phyloP scores from a whole-genome alignment of 192 early-diverging fungal genomes.

The Phlyctochytrium arcticum region DNA sequence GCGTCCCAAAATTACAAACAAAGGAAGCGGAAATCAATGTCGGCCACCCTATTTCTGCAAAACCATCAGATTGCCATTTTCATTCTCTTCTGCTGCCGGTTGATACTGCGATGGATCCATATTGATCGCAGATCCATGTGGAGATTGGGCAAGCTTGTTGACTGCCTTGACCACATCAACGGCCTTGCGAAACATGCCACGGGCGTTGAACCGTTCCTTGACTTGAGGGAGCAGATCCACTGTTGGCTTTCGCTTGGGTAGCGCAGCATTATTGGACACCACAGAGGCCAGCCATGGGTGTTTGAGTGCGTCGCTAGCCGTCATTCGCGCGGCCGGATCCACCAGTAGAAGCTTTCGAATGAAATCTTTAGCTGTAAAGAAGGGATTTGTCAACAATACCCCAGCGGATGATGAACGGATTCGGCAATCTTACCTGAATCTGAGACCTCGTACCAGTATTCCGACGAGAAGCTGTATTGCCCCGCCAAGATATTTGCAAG shows the following conservation, averaged over 20 bases:
- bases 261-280: not conserved
- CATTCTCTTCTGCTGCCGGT: no score
- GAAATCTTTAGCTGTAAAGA: conserved; percentile 68
- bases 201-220: conserved; percentile 69
- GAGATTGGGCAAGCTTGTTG: conserved; percentile 32
- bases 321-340: conserved; percentile 69
- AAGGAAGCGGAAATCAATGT: no score
- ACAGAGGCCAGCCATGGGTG: conserved; percentile 75
- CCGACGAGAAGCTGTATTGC: conserved; percentile 44
- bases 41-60: no score
- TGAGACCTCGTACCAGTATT: conserved; percentile 73
- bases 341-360: conserved; percentile 62
- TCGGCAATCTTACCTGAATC: conserved; percentile 22
- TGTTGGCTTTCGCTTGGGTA: conserved; percentile 40
- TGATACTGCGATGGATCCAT: no score
- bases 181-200: conserved; percentile 57
- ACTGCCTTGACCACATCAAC: conserved; percentile 60
- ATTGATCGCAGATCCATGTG: not conserved
- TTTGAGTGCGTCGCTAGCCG: conserved; percentile 72
- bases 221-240: conserved; percentile 84
- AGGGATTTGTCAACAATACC: not conserved
- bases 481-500: conserved; percentile 42
- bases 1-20: no score
- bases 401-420: not conserved
- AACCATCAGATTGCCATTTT: no score